These are phyloP conservation scores for Nymphaea colorata DNA, from an alignment of 164 flowering plant species.

Conservation along the genomic window DNA sequence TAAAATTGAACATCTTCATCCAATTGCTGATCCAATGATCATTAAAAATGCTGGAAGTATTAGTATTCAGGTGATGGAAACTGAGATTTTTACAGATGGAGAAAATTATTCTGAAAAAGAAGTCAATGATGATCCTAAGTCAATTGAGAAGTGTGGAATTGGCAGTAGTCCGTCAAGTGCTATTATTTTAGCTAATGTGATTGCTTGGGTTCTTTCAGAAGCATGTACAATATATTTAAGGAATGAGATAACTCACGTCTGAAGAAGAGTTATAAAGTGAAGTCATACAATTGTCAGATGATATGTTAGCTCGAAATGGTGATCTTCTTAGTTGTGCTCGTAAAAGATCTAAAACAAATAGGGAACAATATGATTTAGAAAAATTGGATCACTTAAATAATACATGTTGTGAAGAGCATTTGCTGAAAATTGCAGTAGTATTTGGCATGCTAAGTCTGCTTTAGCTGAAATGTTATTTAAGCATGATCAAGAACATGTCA, in stretches of 20 bases:
- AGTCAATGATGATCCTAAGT: slow-evolving; percentile 3
- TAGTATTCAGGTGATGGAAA: too few relatives aligned
- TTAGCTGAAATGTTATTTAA: slow-evolving; percentile 12
- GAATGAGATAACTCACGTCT: slow-evolving; percentile 10
- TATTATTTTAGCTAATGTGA: too few relatives aligned
- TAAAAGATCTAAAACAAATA: neutral
- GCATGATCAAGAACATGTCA: slow-evolving; percentile 10
- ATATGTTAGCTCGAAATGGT: slow-evolving; percentile 28
- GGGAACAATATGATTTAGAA: neutral
- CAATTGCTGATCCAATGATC: too few relatives aligned
- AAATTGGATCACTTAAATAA: neutral
- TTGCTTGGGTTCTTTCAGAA: too few relatives aligned
- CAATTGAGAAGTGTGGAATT: slow-evolving; percentile 43
- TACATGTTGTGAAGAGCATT: too few relatives aligned
- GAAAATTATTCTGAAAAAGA: neutral
- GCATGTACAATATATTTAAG: slow-evolving; percentile 5
- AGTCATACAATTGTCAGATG: slow-evolving; percentile 81
- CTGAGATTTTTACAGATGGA: too few relatives aligned
- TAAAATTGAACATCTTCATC: too few relatives aligned
- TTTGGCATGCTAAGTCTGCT: neutral
- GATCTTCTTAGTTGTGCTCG: slow-evolving; percentile 12
- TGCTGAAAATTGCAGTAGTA: too few relatives aligned
- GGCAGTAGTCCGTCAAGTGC: slow-evolving; percentile 16
- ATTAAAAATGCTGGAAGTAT: too few relatives aligned
- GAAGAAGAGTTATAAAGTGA: slow-evolving; percentile 93